Evolutionary conservation across 441 rosid species (phyloP), one percentile per base, ranked within the genome.

Genomic region (Francoa sonchifolia): DNA sequence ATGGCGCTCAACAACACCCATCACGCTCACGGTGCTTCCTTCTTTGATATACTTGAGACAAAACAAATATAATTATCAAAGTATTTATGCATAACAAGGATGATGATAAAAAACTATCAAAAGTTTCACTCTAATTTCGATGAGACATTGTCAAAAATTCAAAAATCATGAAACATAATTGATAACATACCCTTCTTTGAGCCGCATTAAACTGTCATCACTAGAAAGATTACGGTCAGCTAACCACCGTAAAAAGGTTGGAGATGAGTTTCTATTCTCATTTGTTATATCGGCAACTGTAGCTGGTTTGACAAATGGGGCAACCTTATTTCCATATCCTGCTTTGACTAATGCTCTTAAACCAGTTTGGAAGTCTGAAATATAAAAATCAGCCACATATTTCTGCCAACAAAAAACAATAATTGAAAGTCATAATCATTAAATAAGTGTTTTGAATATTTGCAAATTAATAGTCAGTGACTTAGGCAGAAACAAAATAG

Each of bases 291-390:
- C 72, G 50, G 67, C 92, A 22, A 78, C 79, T 16, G 94, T 76
- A 33, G 73, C 60, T 37, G 87, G 79, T 54, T 79, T 71, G 47
- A 85, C 86, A 48, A 85, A 82, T 19, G 92, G 82, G 53, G 94
- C 66, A 61, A 89, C 89, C 71, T 85, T 85, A 10, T 94, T 63
- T 51, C 98, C 96, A 56, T 77, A 79, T 15, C 98, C 98, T 3
- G 94, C 92, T 66, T 85, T 85, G 12, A 89, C 94, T 32, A 85
- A 37, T 22, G 98, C 98, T 47, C 98, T 65, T 40, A 89, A 60
- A 37, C 98, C 98, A 26, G 92, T 70, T 44, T 85, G 98, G 49
- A 85, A 85, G 67, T 89, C 98, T 14, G 98, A 89, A 46, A 89
- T 57, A 75, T 89, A 89, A 55, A 89, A 85, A 57, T 89, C 98